phyloP scores from a whole-genome alignment of 306 rosid species.

The Luffa aegyptiaca region DNA sequence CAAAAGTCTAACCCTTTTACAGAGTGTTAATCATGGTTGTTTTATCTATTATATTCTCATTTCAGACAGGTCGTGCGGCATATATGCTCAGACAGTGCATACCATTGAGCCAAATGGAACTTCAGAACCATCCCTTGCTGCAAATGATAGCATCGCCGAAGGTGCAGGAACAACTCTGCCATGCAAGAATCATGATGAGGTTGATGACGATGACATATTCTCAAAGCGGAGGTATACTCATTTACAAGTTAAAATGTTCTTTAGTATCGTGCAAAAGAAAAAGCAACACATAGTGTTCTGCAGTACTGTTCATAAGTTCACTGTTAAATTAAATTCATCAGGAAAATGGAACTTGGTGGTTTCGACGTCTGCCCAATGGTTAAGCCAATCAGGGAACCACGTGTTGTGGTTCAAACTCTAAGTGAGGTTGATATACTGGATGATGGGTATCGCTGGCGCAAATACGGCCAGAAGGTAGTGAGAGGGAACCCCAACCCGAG shows the following conservation, averaged over 20 bases:
- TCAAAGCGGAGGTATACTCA: constrained; percentile 68
- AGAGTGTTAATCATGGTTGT: constrained; percentile 1
- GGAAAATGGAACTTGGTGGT: constrained; percentile 75
- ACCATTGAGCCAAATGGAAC: constrained; percentile 50
- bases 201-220: constrained; percentile 73
- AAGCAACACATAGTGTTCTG: constrained; percentile 9
- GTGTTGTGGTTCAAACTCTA: constrained; percentile 93
- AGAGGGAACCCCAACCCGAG: constrained; percentile 99
- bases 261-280: not conserved
- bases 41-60: constrained; percentile 12
- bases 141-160: constrained; percentile 48
- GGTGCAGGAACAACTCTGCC: constrained; percentile 44
- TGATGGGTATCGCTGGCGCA: constrained; percentile 99
- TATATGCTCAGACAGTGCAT: constrained; percentile 43
- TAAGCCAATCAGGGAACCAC: constrained; percentile 93
- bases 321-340: constrained; percentile 24
- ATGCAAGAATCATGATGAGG: constrained; percentile 46
- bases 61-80: constrained; percentile 51
- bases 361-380: constrained; percentile 63
- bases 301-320: constrained; percentile 3
- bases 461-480: constrained; percentile 97
- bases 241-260: not conserved
- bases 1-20: constrained; percentile 1
- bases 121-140: constrained; percentile 40
- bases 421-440: constrained; percentile 98